A percentile compares a stretch with the other conserved stretches of the same genome.
phyloP scores from a whole-genome alignment of 2,329 filamentous ascomycete genomes.

The Xylariaceae sp. region DNA sequence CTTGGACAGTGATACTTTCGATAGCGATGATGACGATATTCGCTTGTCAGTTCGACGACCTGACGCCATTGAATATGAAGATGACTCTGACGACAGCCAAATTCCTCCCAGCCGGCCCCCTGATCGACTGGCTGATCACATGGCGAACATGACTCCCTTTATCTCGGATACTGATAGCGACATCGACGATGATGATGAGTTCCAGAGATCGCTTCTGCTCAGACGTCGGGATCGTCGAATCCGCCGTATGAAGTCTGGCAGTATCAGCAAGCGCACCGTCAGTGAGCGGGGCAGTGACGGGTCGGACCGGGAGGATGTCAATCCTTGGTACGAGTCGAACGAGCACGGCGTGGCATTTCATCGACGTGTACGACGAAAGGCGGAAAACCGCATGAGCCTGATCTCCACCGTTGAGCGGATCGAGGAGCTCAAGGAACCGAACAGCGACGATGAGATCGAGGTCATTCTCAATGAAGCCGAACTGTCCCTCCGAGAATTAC shows the following conservation, averaged over 20 bases:
- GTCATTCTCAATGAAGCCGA: conserved; percentile 32
- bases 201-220: conserved; percentile 19
- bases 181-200: conserved; percentile 27
- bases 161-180: conserved; percentile 28
- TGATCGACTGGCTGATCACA: conserved; percentile 29
- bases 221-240: conserved; percentile 25
- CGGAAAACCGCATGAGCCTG: conserved; percentile 31
- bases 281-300: conserved; percentile 34
- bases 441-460: conserved; percentile 32
- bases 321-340: conserved; percentile 28
- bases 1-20: conserved; percentile 27
- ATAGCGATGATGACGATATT: conserved; percentile 24
- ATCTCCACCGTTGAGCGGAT: conserved; percentile 30
- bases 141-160: conserved; percentile 7
- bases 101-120: conserved; percentile 25
- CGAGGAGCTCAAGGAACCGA: conserved; percentile 34
- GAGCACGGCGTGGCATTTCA: conserved; percentile 17
- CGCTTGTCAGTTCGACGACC: conserved; percentile 26
- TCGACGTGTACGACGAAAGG: conserved; percentile 32
- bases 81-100: conserved; percentile 30
- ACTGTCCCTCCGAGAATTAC: conserved; percentile 30
- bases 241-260: conserved; percentile 33
- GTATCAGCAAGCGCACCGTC: conserved; percentile 36
- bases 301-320: conserved; percentile 32
- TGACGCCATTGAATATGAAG: conserved; percentile 27